phyloP scores from a whole-genome alignment of 1,284 basidiomycete genomes.

The Austroboletus novae-zelandiae region DNA sequence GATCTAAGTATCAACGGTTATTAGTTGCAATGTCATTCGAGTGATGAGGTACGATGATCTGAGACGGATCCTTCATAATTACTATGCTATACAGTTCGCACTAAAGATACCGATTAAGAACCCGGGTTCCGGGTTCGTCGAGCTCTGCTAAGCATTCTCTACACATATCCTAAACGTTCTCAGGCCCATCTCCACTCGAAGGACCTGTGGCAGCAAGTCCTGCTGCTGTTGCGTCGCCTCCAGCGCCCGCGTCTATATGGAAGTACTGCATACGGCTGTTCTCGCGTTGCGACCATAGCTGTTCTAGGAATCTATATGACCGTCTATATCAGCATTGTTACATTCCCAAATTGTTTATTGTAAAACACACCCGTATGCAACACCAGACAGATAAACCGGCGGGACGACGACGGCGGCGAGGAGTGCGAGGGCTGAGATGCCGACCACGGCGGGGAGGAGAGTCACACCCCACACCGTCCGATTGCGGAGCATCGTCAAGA shows the following conservation, averaged over 20 bases:
- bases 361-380: slow-evolving; percentile 15
- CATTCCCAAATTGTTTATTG: no score
- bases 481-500: slow-evolving; percentile 5
- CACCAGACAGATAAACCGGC: slow-evolving; percentile 15
- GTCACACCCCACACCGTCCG: slow-evolving; percentile 2
- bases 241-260: no score
- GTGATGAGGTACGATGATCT: no score
- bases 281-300: not conserved
- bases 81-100: no score
- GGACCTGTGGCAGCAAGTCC: not conserved
- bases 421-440: slow-evolving; percentile 14
- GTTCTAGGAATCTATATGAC: slow-evolving; percentile 7
- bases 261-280: slow-evolving; percentile 8
- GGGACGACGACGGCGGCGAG: slow-evolving; percentile 2
- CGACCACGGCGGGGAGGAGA: slow-evolving; percentile 16
- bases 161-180: no score
- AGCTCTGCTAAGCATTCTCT: no score
- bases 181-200: not conserved
- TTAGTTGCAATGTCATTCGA: no score
- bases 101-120: no score
- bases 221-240: no score
- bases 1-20: no score
- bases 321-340: slow-evolving; percentile 6
- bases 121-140: no score
- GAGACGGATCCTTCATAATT: no score